A percentile compares a stretch with the other conserved stretches of the same genome.
Conservation (phyloP, 2,329 filamentous ascomycete species). For the Laburnicola sp. region DNA sequence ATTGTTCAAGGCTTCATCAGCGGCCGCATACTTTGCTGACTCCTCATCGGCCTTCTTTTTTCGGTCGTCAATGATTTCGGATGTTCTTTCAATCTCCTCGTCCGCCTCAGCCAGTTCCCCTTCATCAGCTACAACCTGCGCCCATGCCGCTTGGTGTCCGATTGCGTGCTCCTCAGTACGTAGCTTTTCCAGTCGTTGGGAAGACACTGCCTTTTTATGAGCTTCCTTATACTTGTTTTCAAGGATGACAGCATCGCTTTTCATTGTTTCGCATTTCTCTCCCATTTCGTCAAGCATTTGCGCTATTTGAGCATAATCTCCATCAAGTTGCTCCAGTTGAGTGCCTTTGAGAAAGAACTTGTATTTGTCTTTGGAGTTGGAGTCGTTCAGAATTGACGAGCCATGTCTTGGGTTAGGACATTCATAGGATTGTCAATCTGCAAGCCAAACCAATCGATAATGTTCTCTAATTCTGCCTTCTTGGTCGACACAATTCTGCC, state of each 20-base stretch:
- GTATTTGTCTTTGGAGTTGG: constrained; percentile 83
- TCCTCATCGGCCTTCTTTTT: constrained; percentile 52
- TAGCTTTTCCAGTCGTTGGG: constrained; percentile 68
- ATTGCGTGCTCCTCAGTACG: constrained; percentile 63
- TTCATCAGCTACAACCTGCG: constrained; percentile 80
- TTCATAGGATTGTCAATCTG: constrained; percentile 98
- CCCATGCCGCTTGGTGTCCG: constrained; percentile 77
- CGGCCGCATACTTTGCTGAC: constrained; percentile 48
- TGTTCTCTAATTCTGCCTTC: constrained; percentile 85
- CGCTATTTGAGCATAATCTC: constrained; percentile 83
- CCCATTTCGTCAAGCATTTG: constrained; percentile 76
- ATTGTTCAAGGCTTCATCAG: constrained; percentile 45
- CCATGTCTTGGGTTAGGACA: constrained; percentile 92
- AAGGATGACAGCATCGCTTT: constrained; percentile 66
- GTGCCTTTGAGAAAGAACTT: constrained; percentile 95
- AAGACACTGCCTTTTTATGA: constrained; percentile 64
- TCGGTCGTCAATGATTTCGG: constrained; percentile 54
- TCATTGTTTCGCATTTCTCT: constrained; percentile 62
- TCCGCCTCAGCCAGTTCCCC: constrained; percentile 38
- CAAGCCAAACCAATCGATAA: constrained; percentile 88
- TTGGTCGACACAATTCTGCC: constrained; percentile 77
- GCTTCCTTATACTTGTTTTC: constrained; percentile 63
- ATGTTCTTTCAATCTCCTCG: constrained; percentile 34
- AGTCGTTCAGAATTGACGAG: constrained; percentile 84
- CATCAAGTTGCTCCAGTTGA: constrained; percentile 86